These are phyloP conservation scores for Penicillium frequentans DNA, from an alignment of 2,329 filamentous ascomycete species.

Conservation along the genomic window DNA sequence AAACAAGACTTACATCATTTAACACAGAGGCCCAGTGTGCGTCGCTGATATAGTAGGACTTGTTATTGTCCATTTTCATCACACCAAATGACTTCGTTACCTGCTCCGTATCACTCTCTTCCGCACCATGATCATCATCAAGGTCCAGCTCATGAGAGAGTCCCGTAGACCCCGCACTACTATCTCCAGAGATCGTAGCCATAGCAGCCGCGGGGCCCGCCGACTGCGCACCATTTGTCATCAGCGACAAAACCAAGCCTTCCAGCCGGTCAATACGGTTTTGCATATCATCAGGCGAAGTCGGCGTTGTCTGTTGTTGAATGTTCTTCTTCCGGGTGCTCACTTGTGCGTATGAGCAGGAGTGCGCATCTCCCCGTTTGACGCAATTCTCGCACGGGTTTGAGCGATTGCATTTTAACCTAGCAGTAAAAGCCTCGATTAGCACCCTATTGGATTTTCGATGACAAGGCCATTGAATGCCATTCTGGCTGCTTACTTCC, in stretches of 20 bases:
- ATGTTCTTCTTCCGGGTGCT: conserved; percentile 69
- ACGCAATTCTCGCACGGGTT: conserved; percentile 93
- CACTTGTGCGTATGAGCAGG: conserved; percentile 78
- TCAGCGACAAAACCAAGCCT: conserved; percentile 84
- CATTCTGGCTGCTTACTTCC: conserved; percentile 66
- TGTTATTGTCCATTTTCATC: conserved; percentile 76
- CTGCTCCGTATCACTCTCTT: conserved; percentile 69
- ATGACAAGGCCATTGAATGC: neutral
- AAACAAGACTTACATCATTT: conserved; percentile 55
- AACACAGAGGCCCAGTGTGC: conserved; percentile 82
- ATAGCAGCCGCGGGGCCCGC: conserved; percentile 60
- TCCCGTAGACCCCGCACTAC: conserved; percentile 39
- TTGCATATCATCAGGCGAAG: conserved; percentile 91
- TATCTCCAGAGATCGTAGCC: conserved; percentile 53
- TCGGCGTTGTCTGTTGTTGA: conserved; percentile 56
- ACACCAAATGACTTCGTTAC: conserved; percentile 75
- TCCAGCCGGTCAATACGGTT: conserved; percentile 95
- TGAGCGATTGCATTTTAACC: conserved; percentile 87
- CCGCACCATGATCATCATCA: conserved; percentile 55
- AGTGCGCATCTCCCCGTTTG: conserved; percentile 76
- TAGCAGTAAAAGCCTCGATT: conserved; percentile 27
- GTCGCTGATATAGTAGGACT: conserved; percentile 78
- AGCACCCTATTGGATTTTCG: neutral
- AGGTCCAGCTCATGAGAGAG: conserved; percentile 39
- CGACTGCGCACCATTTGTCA: conserved; percentile 78